Conservation (phyloP, 345 rosid species). For the Boechera stricta region DNA sequence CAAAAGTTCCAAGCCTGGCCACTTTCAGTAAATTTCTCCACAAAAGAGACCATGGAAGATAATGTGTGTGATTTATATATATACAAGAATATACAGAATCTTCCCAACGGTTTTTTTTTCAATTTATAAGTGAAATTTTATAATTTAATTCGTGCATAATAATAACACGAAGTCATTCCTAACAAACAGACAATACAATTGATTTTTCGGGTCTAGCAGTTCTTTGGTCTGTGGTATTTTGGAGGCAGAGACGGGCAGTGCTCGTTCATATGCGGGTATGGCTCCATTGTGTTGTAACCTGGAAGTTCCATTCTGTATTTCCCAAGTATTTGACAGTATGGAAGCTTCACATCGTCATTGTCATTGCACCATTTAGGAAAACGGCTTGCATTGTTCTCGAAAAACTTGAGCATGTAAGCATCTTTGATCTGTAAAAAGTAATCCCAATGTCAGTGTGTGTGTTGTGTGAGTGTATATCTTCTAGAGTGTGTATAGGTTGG, state of each 20-base stretch:
- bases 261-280: slow-evolving; percentile 91
- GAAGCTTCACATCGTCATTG: slow-evolving; percentile 75
- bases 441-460: background rate
- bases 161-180: slow-evolving; percentile 23
- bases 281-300: slow-evolving; percentile 80
- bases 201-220: slow-evolving; percentile 54
- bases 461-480: slow-evolving; percentile 8
- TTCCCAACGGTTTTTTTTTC: background rate
- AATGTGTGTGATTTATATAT: background rate
- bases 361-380: slow-evolving; percentile 94
- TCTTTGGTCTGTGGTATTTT: slow-evolving; percentile 64
- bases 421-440: slow-evolving; percentile 69
- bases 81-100: background rate
- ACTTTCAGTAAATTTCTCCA: background rate
- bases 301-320: slow-evolving; percentile 96
- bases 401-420: slow-evolving; percentile 78
- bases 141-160: slow-evolving; percentile 13
- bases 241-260: slow-evolving; percentile 93
- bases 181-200: slow-evolving; percentile 33
- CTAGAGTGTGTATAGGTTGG: slow-evolving; percentile 20
- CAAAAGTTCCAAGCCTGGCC: background rate
- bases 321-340: slow-evolving; percentile 89
- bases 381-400: slow-evolving; percentile 78
- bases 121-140: background rate
- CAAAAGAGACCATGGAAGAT: slow-evolving; percentile 1